Evolutionary conservation across 2,329 filamentous ascomycete genomes (phyloP).

Genomic region (Rhytidhysteron rufulum): DNA sequence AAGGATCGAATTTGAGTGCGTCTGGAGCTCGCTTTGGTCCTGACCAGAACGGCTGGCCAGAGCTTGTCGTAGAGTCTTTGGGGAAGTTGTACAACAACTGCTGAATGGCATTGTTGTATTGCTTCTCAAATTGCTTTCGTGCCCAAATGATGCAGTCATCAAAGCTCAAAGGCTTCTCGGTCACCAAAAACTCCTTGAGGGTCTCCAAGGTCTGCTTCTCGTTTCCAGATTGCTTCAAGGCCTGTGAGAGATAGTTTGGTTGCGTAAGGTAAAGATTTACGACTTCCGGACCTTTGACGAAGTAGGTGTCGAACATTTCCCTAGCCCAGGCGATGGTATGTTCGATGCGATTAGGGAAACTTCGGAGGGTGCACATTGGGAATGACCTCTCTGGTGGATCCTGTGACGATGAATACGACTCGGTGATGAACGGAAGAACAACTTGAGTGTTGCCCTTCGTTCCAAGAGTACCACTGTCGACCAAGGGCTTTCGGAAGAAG

Average conservation of each 20-base stretch:
- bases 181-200: slow-evolving; percentile 84
- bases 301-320: slow-evolving; percentile 90
- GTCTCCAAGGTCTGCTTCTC: slow-evolving; percentile 92
- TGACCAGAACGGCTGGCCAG: slow-evolving; percentile 93
- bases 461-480: slow-evolving; percentile 96
- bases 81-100: slow-evolving; percentile 97
- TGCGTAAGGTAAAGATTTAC: slow-evolving; percentile 92
- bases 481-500: slow-evolving; percentile 94
- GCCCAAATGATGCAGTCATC: slow-evolving; percentile 98
- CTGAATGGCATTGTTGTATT: slow-evolving; percentile 95
- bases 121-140: slow-evolving; percentile 87
- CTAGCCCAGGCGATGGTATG: slow-evolving; percentile 98
- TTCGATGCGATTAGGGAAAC: slow-evolving; percentile 97
- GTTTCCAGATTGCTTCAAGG: slow-evolving; percentile 88
- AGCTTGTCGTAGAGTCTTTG: slow-evolving; percentile 84
- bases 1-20: slow-evolving; percentile 79
- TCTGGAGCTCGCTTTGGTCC: slow-evolving; percentile 96
- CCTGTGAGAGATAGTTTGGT: slow-evolving; percentile 81
- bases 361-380: slow-evolving; percentile 96
- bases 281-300: slow-evolving; percentile 88
- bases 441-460: slow-evolving; percentile 99
- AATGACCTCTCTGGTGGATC: slow-evolving; percentile 98
- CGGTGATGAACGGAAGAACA: slow-evolving; percentile 82
- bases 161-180: slow-evolving; percentile 85
- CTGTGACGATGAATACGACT: slow-evolving; percentile 95